These are phyloP conservation scores for Amauroascus niger DNA, from an alignment of 2,329 filamentous ascomycete genomes.

Conservation along the genomic window DNA sequence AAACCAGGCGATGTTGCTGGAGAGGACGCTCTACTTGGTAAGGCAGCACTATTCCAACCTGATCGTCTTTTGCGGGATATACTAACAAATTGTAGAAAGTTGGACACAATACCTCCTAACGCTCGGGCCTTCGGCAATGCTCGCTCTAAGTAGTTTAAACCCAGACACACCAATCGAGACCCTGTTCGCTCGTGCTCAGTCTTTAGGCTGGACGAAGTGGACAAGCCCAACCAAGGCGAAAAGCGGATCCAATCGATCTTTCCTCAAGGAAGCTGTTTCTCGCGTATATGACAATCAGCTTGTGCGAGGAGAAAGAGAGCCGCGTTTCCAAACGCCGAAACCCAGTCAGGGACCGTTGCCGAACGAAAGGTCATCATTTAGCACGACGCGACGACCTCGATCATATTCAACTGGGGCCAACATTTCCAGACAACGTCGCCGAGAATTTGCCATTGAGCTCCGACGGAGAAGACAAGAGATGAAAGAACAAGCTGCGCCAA, in stretches of 20 bases:
- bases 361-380: constrained; percentile 12
- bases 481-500: constrained; percentile 9
- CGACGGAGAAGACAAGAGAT: constrained; percentile 22
- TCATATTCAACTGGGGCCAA: constrained; percentile 11
- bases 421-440: constrained; percentile 24
- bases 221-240: constrained; percentile 33
- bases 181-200: constrained; percentile 45
- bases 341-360: constrained; percentile 16
- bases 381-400: background rate
- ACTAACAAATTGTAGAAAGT: constrained; percentile 39
- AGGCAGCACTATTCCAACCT: constrained; percentile 17
- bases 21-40: constrained; percentile 47
- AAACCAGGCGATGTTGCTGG: constrained; percentile 31
- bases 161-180: constrained; percentile 32
- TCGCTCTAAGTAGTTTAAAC: constrained; percentile 41
- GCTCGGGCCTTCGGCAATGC: constrained; percentile 47
- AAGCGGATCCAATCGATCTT: constrained; percentile 44
- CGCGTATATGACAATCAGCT: constrained; percentile 47
- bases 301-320: constrained; percentile 5
- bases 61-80: background rate
- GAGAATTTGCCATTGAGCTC: constrained; percentile 28
- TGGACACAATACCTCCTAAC: constrained; percentile 54
- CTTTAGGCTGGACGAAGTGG: constrained; percentile 51
- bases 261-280: constrained; percentile 52
- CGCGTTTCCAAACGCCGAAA: constrained; percentile 6